phyloP scores from a whole-genome alignment of 202 grass and related monocot species.

The Zoysia matrella region DNA sequence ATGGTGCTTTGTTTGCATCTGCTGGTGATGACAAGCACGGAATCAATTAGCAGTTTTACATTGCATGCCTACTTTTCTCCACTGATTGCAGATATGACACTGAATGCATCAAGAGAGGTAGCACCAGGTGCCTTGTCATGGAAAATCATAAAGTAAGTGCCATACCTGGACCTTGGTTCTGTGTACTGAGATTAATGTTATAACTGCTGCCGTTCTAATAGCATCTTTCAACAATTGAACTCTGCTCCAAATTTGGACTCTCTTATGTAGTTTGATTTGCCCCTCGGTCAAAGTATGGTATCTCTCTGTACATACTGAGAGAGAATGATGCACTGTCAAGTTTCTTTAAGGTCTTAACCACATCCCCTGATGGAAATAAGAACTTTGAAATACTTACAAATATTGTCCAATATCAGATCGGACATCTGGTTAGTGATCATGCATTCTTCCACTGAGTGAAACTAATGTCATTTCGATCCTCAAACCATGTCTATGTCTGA shows the following conservation, averaged over 20 bases:
- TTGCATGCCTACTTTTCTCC: too few species aligned
- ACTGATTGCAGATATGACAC: slow-evolving; percentile 55
- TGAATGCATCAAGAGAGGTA: slow-evolving; percentile 75
- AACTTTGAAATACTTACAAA: slow-evolving; percentile 2
- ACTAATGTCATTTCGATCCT: slow-evolving; percentile 36
- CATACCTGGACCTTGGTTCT: neutral
- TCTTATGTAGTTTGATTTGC: slow-evolving; percentile 49
- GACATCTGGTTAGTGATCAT: neutral
- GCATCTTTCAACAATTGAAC: slow-evolving; percentile 4
- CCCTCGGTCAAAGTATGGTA: slow-evolving; percentile 65
- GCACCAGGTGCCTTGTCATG: slow-evolving; percentile 87
- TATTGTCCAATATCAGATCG: neutral
- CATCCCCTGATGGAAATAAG: slow-evolving; percentile 70
- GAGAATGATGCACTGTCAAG: slow-evolving; percentile 68
- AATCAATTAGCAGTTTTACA: too few species aligned
- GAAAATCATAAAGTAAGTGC: slow-evolving; percentile 86
- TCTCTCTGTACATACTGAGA: slow-evolving; percentile 66
- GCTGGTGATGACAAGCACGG: too few species aligned
- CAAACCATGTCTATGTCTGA: slow-evolving; percentile 79
- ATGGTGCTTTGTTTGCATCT: too few species aligned
- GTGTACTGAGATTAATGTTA: neutral
- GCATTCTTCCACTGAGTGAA: slow-evolving; percentile 34
- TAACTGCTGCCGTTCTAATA: slow-evolving; percentile 1
- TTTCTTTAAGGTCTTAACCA: slow-evolving; percentile 93
- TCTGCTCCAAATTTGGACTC: slow-evolving; percentile 15